Base-by-base conservation (phyloP, 2,329 filamentous ascomycete genomes). In the Dothideomycetes sp. region DNA sequence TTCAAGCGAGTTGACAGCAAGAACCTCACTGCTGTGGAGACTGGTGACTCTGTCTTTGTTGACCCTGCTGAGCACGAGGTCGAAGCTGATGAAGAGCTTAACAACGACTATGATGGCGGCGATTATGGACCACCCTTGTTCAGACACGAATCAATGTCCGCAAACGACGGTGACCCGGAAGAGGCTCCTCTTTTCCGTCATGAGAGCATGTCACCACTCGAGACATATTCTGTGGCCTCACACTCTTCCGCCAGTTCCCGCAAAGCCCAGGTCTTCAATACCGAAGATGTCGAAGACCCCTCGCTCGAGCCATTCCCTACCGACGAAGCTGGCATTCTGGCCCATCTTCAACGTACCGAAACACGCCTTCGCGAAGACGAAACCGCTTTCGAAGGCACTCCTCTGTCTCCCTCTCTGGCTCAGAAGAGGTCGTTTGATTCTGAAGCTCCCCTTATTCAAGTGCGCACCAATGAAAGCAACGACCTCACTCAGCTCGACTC, bases 71-170 rank as follows among this genome's bases (percentile, higher is more conserved):
- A 31, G 5, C 11, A 22, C 7, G 17, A 18, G 15, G 19, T 27
- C 16, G 35, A 40, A 15, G 23, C 23, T 6, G 35, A 40, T 19
- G 38, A 33, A 10, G 34, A 39, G 7, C 18, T 33, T 22, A 34
- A 36, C 7, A 36, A 32, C 10, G 42, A 44, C n/a, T n/a, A n/a
- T n/a, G n/a, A n/a, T n/a, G 42, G 34, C 12, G 16, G 16, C 9
- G 32, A 37, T n/a, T 19, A 20, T 32, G 8, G 25, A 10, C 48
- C 52, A 15, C 63, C 61, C 15, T 52, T 64, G 1, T 48, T 64
- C 30, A 53, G 55, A 16, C 61, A 65, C 27, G 62, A 65, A 46
- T 56, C 56, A 40, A 44, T 55, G 46, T 48, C 41, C 12, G 46
- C 24, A 24, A 36, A 7, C 20, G 31, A 36, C 20, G 2, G 23